Base-by-base conservation (phyloP, 345 rosid species). In the Corchorus capsularis region DNA sequence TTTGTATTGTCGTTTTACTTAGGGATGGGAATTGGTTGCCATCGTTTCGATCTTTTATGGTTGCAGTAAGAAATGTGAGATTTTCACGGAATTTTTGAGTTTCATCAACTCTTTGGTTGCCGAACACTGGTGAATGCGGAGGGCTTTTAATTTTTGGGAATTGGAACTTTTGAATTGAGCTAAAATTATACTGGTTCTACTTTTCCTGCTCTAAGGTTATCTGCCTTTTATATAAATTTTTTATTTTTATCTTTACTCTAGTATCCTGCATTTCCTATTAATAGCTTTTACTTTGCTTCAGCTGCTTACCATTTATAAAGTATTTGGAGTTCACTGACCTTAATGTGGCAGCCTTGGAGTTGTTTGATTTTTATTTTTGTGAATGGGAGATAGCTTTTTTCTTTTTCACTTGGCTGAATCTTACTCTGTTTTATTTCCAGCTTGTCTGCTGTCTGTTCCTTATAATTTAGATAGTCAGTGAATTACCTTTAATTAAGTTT, bases 31-130 rank as follows among this genome's bases (percentile, higher is more conserved):
- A 71, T 74, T 12, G 45, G 2, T 71, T 50, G 74, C 35, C 19
- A 41, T 65, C 72, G 20, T 78, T 73, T 68, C 81, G 83, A 82
- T 85, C 84, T 85, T 80, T 14, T 69, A 45, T 75, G 62, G 20
- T 55, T 76, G 59, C 46, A 9, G 71, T 69, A 20, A 57, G 73
- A 43, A 77, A 75, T 77, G 77, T 17, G 75, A 72, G 71, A 66
- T 79, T 45, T 73, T 60, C 10, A 50, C 39, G 34, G 50, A 62
- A 14, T 72, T 41, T 82, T 39, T 45, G 20, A 70, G 57, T 71
- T 71, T 41, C 22, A 43, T n/a, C 55, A 15, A 14, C 22, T 74
- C 62, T 80, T 60, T 52, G 52, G 32, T n/a, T 49, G 73, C 53
- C 52, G 8, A 32, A 52, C 76, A 55, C 27, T 32, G 59, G 8